Base-by-base conservation (phyloP, 2,329 filamentous ascomycete genomes). In the Escovopsis sp. region DNA sequence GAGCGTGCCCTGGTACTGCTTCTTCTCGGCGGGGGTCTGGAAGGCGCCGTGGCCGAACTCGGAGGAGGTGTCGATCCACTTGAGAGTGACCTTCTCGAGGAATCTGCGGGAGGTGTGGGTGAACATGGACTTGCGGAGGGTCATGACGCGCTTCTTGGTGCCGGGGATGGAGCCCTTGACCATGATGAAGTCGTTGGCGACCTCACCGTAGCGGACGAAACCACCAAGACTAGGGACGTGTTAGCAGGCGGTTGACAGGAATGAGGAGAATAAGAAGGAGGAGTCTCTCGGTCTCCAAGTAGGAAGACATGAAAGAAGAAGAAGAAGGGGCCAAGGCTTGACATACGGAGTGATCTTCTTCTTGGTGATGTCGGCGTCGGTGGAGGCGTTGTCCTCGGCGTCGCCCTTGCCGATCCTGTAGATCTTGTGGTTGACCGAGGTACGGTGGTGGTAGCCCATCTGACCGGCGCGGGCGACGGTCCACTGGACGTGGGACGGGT, bases 11-110 rank as follows among this genome's bases (percentile, higher is more conserved):
- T 94, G 65, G 76, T 85, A 90, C 63, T 85, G 78, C 71, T 82
- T 84, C 86, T 98, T 98, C 82, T 98, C 90, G 60, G 83, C 81
- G 50, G 80, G 72, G 47, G 90, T 98, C 76, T 98, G 90, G 85
- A 93, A 98, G 58, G 86, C 88, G 78, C 90, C 90, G 73, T 98
- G 90, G 68, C 90, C 90, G 67, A 98, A 98, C 76, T 98, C 93
- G 71, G 87, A 94, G 45, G 87, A 94, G 55, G 90, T 98, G 60
- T 98, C 90, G 81, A 98, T 98, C 90, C 90, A 98, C 72, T 98
- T 98, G 72, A 98, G 83, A 60, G 88, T 84, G 64, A 96, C 83
- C 84, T 98, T 96, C 81, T 98, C 90, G 59, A 94, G 75, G 38
- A 90, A 84, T 65, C 80, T 86, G 62, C 90, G 76, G 60, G 82